phyloP scores from a whole-genome alignment of 1,284 basidiomycete genomes.

The Fistulina hepatica region DNA sequence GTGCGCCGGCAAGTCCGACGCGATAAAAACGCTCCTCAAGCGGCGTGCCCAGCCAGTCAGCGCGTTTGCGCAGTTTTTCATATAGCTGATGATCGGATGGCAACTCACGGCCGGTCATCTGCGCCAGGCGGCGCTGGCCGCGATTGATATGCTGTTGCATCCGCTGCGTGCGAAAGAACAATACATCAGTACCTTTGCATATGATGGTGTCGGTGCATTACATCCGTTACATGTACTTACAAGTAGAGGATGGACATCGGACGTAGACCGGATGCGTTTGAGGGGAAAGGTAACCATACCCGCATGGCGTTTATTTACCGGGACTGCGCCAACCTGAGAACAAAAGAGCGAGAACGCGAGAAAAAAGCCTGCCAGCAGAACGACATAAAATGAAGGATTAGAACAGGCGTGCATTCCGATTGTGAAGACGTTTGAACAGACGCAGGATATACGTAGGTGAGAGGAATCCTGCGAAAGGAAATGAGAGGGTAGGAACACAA shows the following conservation, averaged over 20 bases:
- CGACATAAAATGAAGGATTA: slow-evolving; percentile 45
- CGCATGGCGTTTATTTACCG: slow-evolving; percentile 21
- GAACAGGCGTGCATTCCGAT: too few species aligned
- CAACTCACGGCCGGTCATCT: slow-evolving; percentile 48
- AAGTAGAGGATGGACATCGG: slow-evolving; percentile 48
- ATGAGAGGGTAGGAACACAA: slow-evolving; percentile 14
- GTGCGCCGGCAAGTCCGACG: slow-evolving; percentile 17
- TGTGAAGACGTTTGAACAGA: slow-evolving; percentile 11
- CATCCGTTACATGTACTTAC: slow-evolving; percentile 38
- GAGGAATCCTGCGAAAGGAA: slow-evolving; percentile 12
- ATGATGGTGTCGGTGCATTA: slow-evolving; percentile 3
- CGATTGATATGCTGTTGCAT: slow-evolving; percentile 67
- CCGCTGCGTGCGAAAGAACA: slow-evolving; percentile 28
- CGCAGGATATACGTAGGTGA: slow-evolving; percentile 15
- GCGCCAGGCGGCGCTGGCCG: slow-evolving; percentile 51
- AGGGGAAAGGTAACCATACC: slow-evolving; percentile 47
- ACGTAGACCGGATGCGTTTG: slow-evolving; percentile 32
- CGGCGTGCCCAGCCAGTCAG: slow-evolving; percentile 28
- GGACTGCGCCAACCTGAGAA: slow-evolving; percentile 22
- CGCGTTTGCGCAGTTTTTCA: slow-evolving; percentile 42
- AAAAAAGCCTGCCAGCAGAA: slow-evolving; percentile 44
- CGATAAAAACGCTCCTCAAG: slow-evolving; percentile 29
- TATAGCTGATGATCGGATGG: slow-evolving; percentile 41
- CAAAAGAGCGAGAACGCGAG: slow-evolving; percentile 31
- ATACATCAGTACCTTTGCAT: slow-evolving; percentile 1